Evolutionary conservation across 2,329 filamentous ascomycete genomes (phyloP).

Genomic region (Nemania sp.): DNA sequence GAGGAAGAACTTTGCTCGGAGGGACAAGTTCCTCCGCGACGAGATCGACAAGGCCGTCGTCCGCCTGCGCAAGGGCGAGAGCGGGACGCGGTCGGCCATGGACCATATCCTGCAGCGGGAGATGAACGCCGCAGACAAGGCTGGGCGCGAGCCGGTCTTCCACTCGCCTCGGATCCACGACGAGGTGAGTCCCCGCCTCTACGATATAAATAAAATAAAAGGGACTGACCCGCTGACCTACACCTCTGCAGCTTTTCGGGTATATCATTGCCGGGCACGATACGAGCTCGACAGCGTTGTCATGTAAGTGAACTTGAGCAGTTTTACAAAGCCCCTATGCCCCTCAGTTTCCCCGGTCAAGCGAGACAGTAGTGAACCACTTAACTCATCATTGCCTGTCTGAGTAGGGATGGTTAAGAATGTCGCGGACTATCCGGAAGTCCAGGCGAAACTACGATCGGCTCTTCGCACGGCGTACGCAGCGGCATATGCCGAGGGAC

Average conservation of each 20-base stretch:
- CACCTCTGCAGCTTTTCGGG: constrained; percentile 32
- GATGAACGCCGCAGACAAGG: constrained; percentile 38
- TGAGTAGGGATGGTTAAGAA: constrained; percentile 27
- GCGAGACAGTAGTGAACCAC: neutral
- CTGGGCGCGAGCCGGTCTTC: constrained; percentile 38
- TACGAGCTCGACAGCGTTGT: constrained; percentile 29
- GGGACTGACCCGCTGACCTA: neutral
- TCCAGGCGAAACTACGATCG: constrained; percentile 23
- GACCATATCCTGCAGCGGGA: constrained; percentile 45
- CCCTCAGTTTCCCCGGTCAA: neutral
- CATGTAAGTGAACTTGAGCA: constrained; percentile 12
- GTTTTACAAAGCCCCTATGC: neutral
- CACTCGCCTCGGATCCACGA: constrained; percentile 40
- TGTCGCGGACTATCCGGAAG: constrained; percentile 22
- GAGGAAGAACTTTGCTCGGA: constrained; percentile 20
- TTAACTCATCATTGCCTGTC: neutral
- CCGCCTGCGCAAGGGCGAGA: constrained; percentile 27
- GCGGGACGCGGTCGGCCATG: constrained; percentile 30
- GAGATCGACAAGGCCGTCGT: constrained; percentile 32
- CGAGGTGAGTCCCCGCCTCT: constrained; percentile 31
- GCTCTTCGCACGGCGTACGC: constrained; percentile 23
- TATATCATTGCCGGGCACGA: constrained; percentile 36
- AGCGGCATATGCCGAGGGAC: constrained; percentile 10
- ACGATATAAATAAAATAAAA: neutral
- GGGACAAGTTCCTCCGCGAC: constrained; percentile 28